Percentiles rank a stretch among this genome's conserved stretches.
Conservation (phyloP, 306 rosid genomes). For the Potentilla sterilis region DNA sequence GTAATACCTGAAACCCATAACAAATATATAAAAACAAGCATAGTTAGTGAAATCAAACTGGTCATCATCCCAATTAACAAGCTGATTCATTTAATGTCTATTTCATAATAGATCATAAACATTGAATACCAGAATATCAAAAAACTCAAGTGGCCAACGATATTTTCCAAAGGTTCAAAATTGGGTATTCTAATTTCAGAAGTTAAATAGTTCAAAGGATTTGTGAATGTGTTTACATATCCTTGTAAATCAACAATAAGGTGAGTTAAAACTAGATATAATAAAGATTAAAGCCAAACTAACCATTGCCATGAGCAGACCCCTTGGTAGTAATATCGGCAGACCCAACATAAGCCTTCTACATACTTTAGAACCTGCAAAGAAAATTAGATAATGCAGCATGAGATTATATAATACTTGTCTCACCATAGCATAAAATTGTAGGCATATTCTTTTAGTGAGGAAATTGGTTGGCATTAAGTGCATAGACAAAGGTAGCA, state of each 20-base stretch:
- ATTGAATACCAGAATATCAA: neutral
- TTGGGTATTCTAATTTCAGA: neutral
- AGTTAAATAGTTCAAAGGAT: neutral
- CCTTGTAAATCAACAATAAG: neutral
- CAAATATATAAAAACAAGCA: conserved; percentile 12
- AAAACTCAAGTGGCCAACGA: neutral
- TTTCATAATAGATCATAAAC: neutral
- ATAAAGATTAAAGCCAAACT: conserved; percentile 26
- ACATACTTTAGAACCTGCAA: conserved; percentile 81
- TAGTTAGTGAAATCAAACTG: conserved; percentile 13
- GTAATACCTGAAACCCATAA: conserved; percentile 72
- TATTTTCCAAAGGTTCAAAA: neutral
- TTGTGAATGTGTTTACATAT: neutral
- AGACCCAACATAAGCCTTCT: conserved; percentile 98
- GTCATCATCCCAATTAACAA: neutral
- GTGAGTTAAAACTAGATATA: conserved; percentile 9
- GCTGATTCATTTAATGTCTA: neutral
- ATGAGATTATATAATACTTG: neutral
- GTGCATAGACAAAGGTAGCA: neutral
- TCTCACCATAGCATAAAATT: neutral
- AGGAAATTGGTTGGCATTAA: neutral
- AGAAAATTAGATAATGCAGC: conserved; percentile 15
- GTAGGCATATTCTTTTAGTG: neutral
- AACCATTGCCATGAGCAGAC: conserved; percentile 99
- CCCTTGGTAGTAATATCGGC: conserved; percentile 94